phyloP scores from a whole-genome alignment of 306 rosid species.

The Hylodesmum podocarpum region DNA sequence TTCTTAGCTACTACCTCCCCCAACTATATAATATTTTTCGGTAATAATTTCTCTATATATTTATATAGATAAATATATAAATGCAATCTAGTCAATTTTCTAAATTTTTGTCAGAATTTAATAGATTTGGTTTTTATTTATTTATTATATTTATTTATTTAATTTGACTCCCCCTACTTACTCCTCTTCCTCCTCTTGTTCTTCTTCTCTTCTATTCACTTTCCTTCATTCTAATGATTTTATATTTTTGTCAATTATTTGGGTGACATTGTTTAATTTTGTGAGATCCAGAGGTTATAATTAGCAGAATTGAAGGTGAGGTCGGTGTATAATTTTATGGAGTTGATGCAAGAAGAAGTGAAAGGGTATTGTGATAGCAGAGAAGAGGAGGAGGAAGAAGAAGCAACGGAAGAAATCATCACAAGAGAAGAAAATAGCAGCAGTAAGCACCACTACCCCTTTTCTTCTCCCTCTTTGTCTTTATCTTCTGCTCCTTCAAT shows the following conservation, averaged over 20 bases:
- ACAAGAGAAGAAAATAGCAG: constrained; percentile 29
- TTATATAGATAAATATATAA: not conserved
- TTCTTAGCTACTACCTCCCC: not conserved
- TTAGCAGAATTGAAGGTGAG: constrained; percentile 37
- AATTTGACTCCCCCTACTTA: not conserved
- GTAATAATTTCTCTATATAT: constrained; percentile 14
- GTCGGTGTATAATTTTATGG: constrained; percentile 44
- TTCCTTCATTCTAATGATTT: not conserved
- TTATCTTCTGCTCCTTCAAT: constrained; percentile 36
- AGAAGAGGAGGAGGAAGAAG: constrained; percentile 51
- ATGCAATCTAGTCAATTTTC: not conserved
- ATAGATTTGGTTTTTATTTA: not conserved
- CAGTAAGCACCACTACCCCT: constrained; percentile 32
- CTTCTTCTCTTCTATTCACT: too few species aligned
- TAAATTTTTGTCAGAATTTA: not conserved
- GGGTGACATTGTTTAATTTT: constrained; percentile 27
- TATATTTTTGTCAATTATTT: not conserved
- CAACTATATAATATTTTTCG: constrained; percentile 6
- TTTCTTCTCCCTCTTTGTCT: constrained; percentile 28
- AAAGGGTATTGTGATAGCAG: constrained; percentile 47
- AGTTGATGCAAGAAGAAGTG: constrained; percentile 53
- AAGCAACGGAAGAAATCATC: constrained; percentile 36
- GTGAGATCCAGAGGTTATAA: constrained; percentile 39
- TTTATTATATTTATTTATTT: not conserved
- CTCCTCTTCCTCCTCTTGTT: not conserved